Conservation (phyloP, 345 rosid genomes). For the Hibiscus mutabilis region DNA sequence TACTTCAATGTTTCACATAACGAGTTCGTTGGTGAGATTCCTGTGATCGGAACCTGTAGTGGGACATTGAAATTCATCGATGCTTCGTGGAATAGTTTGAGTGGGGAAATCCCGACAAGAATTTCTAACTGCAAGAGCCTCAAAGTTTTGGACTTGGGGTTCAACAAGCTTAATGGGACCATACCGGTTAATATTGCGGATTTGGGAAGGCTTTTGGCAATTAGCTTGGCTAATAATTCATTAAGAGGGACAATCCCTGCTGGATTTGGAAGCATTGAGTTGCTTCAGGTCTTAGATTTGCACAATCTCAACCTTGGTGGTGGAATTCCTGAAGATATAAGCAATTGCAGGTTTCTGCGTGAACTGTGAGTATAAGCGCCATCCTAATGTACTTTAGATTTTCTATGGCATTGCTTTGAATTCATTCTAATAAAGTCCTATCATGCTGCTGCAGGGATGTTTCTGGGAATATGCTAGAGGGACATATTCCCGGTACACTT, state of each 20-base stretch:
- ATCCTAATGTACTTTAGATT: constrained; percentile 16
- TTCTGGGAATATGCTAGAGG: constrained; percentile 68
- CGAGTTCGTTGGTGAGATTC: constrained; percentile 58
- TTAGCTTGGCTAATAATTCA: constrained; percentile 67
- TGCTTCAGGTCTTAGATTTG: constrained; percentile 69
- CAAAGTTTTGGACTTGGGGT: constrained; percentile 67
- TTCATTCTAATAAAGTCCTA: constrained; percentile 16
- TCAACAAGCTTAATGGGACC: constrained; percentile 61
- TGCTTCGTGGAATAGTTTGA: constrained; percentile 65
- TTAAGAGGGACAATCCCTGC: constrained; percentile 55
- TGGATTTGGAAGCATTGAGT: constrained; percentile 57
- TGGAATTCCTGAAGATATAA: constrained; percentile 49
- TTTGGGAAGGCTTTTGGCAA: constrained; percentile 50
- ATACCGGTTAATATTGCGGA: constrained; percentile 48
- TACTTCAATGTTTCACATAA: constrained; percentile 69
- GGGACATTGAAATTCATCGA: constrained; percentile 55
- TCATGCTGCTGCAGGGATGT: constrained; percentile 62
- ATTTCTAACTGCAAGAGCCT: constrained; percentile 63
- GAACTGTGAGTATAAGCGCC: constrained; percentile 64
- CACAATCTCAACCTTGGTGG: constrained; percentile 67
- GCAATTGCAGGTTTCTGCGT: constrained; percentile 67
- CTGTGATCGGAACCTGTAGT: constrained; percentile 47
- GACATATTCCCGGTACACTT: constrained; percentile 53
- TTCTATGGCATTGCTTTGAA: constrained; percentile 10
- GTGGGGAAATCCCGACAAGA: constrained; percentile 55